Conservation (phyloP, 495 filamentous ascomycete genomes). For the Penicillium coffeae region DNA sequence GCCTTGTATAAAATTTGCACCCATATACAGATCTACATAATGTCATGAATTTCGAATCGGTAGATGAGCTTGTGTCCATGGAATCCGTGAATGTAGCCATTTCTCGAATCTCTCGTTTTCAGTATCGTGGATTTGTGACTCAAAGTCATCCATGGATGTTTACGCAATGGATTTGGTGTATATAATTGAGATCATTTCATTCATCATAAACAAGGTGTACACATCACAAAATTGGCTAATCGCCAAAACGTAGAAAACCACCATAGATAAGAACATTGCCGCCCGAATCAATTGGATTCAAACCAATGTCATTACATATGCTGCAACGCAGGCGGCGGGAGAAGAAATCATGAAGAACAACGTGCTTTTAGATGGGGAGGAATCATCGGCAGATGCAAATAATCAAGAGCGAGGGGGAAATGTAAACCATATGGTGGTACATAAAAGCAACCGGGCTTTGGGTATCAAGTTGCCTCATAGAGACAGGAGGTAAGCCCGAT, state of each 20-base stretch:
- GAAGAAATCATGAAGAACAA: slow-evolving; percentile 10
- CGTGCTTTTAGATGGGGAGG: slow-evolving; percentile 14
- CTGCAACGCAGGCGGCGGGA: too few relatives aligned
- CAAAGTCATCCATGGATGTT: too few relatives aligned
- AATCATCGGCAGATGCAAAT: neutral
- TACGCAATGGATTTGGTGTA: too few relatives aligned
- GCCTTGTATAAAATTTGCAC: slow-evolving; percentile 21
- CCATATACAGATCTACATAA: slow-evolving; percentile 13
- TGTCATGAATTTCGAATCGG: too few relatives aligned
- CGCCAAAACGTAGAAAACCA: slow-evolving; percentile 10
- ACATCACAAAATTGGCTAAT: slow-evolving; percentile 17
- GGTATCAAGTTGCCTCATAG: slow-evolving; percentile 34
- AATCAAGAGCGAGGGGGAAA: neutral
- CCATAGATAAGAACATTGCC: neutral
- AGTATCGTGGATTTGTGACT: too few relatives aligned
- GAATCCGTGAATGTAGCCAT: too few relatives aligned
- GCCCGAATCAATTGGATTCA: too few relatives aligned
- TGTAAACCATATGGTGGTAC: slow-evolving; percentile 24
- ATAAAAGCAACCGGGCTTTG: slow-evolving; percentile 34
- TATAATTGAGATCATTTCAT: slow-evolving; percentile 21
- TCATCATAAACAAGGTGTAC: slow-evolving; percentile 23
- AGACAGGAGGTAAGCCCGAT: slow-evolving; percentile 14
- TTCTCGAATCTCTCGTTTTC: too few relatives aligned
- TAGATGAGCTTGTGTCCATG: too few relatives aligned
- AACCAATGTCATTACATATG: too few relatives aligned